Percentiles rank a stretch among this genome's conserved stretches.
Evolutionary conservation across 768 basidiomycete species (phyloP).

Genomic region (Termitomyces sp.): DNA sequence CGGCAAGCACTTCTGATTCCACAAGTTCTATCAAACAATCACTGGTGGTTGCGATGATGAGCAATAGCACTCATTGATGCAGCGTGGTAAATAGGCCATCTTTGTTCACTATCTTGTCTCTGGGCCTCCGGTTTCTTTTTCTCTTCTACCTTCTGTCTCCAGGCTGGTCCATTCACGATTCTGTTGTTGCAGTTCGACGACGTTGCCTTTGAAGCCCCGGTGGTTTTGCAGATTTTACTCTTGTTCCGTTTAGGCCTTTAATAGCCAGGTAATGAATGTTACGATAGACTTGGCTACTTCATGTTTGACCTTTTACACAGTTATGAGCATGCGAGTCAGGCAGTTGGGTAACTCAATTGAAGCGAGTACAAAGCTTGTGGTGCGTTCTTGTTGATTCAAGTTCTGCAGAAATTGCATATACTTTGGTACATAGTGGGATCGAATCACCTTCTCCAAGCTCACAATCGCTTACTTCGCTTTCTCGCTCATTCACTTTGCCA

Average conservation of each 20-base stretch:
- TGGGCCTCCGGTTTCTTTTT: conserved; percentile 11
- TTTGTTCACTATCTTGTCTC: background rate
- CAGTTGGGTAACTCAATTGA: conserved; percentile 30
- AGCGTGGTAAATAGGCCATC: background rate
- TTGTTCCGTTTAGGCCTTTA: conserved; percentile 1
- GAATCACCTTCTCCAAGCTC: conserved; percentile 62
- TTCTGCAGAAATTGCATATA: background rate
- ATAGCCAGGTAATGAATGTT: conserved; percentile 6
- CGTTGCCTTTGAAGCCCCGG: conserved; percentile 29
- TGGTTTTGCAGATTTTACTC: conserved; percentile 28
- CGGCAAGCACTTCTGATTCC: background rate
- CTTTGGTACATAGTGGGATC: conserved; percentile 54
- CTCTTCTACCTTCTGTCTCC: conserved; percentile 18
- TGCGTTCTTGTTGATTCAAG: conserved; percentile 22
- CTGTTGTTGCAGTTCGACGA: conserved; percentile 16
- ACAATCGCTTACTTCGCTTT: conserved; percentile 64
- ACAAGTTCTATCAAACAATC: background rate
- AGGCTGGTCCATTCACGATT: conserved; percentile 24
- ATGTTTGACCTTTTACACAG: background rate
- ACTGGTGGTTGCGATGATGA: background rate
- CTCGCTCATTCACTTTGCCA: conserved; percentile 56
- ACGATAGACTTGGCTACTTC: background rate
- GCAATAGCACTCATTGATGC: background rate
- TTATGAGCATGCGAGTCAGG: conserved; percentile 18
- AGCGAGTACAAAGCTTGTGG: conserved; percentile 40